Percentiles rank a stretch among this genome's conserved stretches.
phyloP scores from a whole-genome alignment of 179 eudicot genomes.

The Camellia oleifera region DNA sequence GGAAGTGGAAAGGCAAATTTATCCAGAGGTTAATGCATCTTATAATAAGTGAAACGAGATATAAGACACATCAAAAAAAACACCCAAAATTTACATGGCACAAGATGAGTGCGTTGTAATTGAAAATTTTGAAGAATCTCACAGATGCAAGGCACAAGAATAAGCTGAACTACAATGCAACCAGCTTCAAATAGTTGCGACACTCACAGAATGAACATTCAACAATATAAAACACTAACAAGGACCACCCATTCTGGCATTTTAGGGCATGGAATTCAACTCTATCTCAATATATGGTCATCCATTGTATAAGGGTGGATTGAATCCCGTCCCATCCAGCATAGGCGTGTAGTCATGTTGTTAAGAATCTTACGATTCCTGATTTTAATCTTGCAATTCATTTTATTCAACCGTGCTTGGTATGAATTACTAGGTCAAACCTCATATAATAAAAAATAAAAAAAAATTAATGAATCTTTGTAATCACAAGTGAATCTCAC shows the following conservation, averaged over 20 bases:
- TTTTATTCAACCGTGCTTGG: background rate
- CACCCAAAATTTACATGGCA: background rate
- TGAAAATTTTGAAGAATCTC: background rate
- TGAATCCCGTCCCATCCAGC: background rate
- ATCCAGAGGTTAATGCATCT: background rate
- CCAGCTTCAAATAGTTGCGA: conserved; percentile 4
- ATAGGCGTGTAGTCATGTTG: background rate
- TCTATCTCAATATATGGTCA: background rate
- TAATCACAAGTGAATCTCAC: background rate
- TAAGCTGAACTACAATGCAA: background rate
- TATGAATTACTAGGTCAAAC: background rate
- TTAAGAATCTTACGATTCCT: background rate
- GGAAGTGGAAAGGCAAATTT: background rate
- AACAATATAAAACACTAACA: background rate
- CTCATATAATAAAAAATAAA: background rate
- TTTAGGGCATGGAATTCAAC: conserved; percentile 1
- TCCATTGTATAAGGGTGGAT: conserved; percentile 6
- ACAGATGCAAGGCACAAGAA: background rate
- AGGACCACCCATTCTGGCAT: background rate
- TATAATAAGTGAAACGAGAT: background rate
- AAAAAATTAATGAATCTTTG: background rate
- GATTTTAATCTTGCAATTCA: conserved; percentile 5
- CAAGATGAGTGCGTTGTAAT: background rate
- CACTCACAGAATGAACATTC: background rate
- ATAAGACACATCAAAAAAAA: background rate